Base-by-base conservation (phyloP, 176 grass and related monocot species). In the Carex myosuroides region DNA sequence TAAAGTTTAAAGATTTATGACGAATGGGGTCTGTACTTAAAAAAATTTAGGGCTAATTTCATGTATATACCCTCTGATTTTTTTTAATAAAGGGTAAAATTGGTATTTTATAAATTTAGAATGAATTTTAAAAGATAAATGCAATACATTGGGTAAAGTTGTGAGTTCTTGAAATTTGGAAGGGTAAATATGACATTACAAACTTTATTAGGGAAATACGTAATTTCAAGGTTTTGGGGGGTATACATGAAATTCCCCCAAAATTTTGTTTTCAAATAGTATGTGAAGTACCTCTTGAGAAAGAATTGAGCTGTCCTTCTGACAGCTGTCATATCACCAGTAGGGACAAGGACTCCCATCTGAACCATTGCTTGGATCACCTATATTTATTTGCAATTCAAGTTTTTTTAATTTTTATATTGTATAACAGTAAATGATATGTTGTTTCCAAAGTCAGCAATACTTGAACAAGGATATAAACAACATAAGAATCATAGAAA, bases 271-370 rank as follows among this genome's bases (percentile, higher is more conserved):
- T 1, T 9, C 50, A 10, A 58, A 21, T 20, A 24, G 59, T 63
- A 41, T 66, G n/a, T 7, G 58, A 71, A 87, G 18, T 83, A 95
- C 96, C 89, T 98, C 86, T 86, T 88, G 57, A 98, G 89, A 78
- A 98, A 98, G 85, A 98, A 98, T 78, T 90, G 89, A 89, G 96
- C 93, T 83, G 93, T 98, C 91, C 96, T 89, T 90, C 96, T 98
- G 64, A 98, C 96, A 84, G 96, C 96, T 52, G 96, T 98, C 96
- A 98, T 95, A 85, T 98, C 96, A 30, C 96, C 93, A 29, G 92
- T 98, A 62, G 96, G 96, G 90, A 98, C 96, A 91, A 98, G 96
- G 32, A 98, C 96, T 77, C 96, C 93, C 96, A 98, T 98, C 87
- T 95, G 91, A 90, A 98, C 83, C 96, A 93, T 93, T 66, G 96